Conservation (phyloP, 768 basidiomycete species). For the Hericium coralloides region DNA sequence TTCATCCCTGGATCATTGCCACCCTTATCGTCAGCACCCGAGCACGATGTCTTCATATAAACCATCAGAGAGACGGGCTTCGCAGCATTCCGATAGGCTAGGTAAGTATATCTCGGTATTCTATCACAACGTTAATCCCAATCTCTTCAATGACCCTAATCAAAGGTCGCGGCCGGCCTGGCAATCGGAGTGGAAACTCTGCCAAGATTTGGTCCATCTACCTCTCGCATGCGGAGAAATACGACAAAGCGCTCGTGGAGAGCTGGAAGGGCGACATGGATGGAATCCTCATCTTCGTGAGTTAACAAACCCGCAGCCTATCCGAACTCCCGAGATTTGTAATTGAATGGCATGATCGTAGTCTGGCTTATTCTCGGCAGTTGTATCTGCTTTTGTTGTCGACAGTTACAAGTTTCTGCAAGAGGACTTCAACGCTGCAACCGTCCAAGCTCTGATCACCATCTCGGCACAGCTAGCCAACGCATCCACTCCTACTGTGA, state of each 20-base stretch:
- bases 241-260: slow-evolving; percentile 4
- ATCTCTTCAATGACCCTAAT: too few species aligned
- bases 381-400: slow-evolving; percentile 4
- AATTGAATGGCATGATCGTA: not conserved
- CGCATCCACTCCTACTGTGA: not conserved
- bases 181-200: not conserved
- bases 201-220: slow-evolving; percentile 3
- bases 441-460: not conserved
- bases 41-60: too few species aligned
- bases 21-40: too few species aligned
- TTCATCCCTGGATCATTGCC: too few species aligned
- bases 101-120: too few species aligned
- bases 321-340: not conserved
- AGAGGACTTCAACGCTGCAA: not conserved
- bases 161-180: too few species aligned
- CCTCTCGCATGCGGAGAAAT: slow-evolving; percentile 2
- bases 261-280: slow-evolving; percentile 4
- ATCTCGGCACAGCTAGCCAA: not conserved
- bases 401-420: slow-evolving; percentile 1
- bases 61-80: too few species aligned
- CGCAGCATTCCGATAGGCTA: too few species aligned
- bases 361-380: slow-evolving; percentile 7
- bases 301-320: not conserved
- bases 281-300: slow-evolving; percentile 1
- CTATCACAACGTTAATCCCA: too few species aligned